These are phyloP conservation scores for Saccharomycopsis fibuligera DNA, from an alignment of 805 yeast genomes.

Conservation along the genomic window DNA sequence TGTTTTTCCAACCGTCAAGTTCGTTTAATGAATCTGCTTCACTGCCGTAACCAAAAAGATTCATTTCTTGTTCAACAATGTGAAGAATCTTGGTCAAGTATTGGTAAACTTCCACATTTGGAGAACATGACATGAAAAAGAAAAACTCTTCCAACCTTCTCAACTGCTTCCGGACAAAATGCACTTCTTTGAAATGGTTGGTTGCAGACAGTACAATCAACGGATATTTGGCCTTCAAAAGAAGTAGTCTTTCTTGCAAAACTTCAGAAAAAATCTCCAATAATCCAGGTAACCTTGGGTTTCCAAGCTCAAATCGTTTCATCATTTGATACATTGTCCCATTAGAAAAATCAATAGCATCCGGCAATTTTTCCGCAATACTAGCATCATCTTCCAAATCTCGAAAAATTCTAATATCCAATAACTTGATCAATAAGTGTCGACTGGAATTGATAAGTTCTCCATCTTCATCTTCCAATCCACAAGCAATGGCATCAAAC, in stretches of 20 bases:
- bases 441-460: background rate
- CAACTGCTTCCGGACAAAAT: background rate
- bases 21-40: background rate
- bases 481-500: conserved; percentile 8
- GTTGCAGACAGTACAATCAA: too few species aligned
- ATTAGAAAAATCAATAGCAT: conserved; percentile 6
- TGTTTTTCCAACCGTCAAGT: background rate
- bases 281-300: conserved; percentile 1
- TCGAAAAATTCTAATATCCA: background rate
- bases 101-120: background rate
- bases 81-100: background rate
- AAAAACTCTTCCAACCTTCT: conserved; percentile 4
- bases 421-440: background rate
- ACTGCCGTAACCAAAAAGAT: background rate
- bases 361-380: background rate
- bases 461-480: conserved; percentile 4
- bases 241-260: background rate
- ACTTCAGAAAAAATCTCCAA: conserved; percentile 4
- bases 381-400: background rate
- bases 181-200: conserved; percentile 1
- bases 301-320: background rate
- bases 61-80: conserved; percentile 1
- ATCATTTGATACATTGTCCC: background rate
- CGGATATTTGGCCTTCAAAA: conserved; percentile 4
- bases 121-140: background rate